A percentile compares a stretch with the other conserved stretches of the same genome.
Evolutionary conservation across 768 basidiomycete species (phyloP).

Genomic region (Boletellus ananas): DNA sequence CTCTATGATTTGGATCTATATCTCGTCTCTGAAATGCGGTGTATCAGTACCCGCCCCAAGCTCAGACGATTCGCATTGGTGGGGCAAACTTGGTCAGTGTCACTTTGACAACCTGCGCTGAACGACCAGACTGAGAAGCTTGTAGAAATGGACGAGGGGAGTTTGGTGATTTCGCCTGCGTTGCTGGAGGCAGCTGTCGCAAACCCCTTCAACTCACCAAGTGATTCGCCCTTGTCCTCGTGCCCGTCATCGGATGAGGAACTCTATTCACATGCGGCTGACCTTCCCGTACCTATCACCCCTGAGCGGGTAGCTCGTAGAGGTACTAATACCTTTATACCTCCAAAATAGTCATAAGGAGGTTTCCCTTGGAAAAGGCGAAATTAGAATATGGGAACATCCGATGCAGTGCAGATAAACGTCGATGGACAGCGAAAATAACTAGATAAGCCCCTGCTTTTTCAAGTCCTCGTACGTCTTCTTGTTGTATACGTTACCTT

Average conservation of each 20-base stretch:
- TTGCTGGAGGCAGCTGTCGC: slow-evolving; percentile 37
- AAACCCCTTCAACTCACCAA: slow-evolving; percentile 76
- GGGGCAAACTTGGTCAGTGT: slow-evolving; percentile 63
- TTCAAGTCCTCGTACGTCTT: slow-evolving; percentile 98
- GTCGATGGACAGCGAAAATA: neutral
- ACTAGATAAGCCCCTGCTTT: slow-evolving; percentile 85
- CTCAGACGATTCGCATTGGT: slow-evolving; percentile 74
- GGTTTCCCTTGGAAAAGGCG: neutral
- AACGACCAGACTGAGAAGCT: neutral
- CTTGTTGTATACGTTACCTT: slow-evolving; percentile 96
- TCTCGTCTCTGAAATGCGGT: slow-evolving; percentile 3
- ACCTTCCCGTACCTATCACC: slow-evolving; percentile 65
- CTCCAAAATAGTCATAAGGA: slow-evolving; percentile 7
- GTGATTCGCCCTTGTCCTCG: slow-evolving; percentile 62
- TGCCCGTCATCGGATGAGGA: slow-evolving; percentile 85
- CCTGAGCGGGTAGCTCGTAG: slow-evolving; percentile 29
- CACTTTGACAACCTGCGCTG: neutral
- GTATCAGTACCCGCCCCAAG: slow-evolving; percentile 79
- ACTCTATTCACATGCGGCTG: slow-evolving; percentile 68
- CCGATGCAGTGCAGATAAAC: slow-evolving; percentile 4
- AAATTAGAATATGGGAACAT: slow-evolving; percentile 1
- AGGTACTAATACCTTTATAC: slow-evolving; percentile 1
- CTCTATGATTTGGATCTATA: neutral
- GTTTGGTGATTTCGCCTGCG: slow-evolving; percentile 35
- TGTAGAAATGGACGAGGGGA: slow-evolving; percentile 17